Conservation (phyloP, 768 basidiomycete species). For the Clitopilus passeckerianus region DNA sequence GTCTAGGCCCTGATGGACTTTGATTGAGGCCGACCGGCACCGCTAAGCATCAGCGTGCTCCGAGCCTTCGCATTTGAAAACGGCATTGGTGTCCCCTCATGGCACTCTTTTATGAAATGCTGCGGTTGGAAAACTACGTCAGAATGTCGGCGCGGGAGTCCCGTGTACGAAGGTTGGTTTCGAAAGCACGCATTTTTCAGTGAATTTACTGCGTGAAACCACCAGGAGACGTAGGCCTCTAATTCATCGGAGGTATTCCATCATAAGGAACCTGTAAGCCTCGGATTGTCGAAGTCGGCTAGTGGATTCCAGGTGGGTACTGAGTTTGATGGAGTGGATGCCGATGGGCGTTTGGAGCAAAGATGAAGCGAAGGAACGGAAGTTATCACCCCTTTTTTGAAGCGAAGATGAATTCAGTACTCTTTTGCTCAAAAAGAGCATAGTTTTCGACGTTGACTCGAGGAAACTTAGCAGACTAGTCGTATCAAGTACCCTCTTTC, state of each 20-base stretch:
- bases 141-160: background rate
- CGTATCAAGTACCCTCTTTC: background rate
- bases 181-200: background rate
- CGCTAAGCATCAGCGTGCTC: too few relatives aligned
- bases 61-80: too few relatives aligned
- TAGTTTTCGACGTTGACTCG: background rate
- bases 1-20: background rate
- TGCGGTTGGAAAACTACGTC: background rate
- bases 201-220: background rate
- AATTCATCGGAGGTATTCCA: background rate
- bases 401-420: background rate
- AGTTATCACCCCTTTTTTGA: background rate
- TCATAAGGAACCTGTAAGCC: background rate
- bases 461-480: background rate
- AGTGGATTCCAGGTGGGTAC: background rate
- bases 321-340: background rate
- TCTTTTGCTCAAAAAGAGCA: background rate
- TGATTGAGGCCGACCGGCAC: too few relatives aligned
- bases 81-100: background rate
- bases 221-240: background rate
- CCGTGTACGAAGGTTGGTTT: background rate
- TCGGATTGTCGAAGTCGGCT: background rate
- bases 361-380: background rate
- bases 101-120: background rate
- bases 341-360: background rate